These are phyloP conservation scores for Bassia scoparia DNA, from an alignment of 148 eudicot species.

Conservation along the genomic window DNA sequence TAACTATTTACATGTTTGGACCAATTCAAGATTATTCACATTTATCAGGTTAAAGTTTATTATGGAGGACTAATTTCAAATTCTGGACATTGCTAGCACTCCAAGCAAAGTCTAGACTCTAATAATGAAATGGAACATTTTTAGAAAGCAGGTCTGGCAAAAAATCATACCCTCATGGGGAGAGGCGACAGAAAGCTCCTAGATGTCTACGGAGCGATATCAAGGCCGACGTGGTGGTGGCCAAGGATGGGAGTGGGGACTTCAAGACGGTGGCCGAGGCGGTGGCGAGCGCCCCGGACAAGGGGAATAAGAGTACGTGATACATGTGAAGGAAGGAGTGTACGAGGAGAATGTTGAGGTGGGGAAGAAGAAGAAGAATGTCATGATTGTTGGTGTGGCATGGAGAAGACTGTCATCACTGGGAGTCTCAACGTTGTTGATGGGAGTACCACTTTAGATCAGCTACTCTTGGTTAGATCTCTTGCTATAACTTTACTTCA, in stretches of 20 bases:
- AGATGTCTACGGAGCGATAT: neutral
- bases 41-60: constrained; percentile 20
- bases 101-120: neutral
- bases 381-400: constrained; percentile 34
- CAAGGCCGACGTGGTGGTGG: constrained; percentile 27
- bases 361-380: constrained; percentile 25
- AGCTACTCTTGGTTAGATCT: constrained; percentile 27
- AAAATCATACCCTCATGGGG: constrained; percentile 18
- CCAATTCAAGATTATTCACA: constrained; percentile 14
- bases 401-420: constrained; percentile 22
- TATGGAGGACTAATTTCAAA: constrained; percentile 14
- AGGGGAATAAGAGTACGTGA: constrained; percentile 22
- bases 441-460: constrained; percentile 23
- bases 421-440: constrained; percentile 29
- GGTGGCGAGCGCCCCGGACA: constrained; percentile 27
- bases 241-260: constrained; percentile 34
- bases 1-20: constrained; percentile 31
- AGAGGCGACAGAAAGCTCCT: constrained; percentile 25
- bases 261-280: constrained; percentile 28
- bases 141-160: neutral
- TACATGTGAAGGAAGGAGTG: constrained; percentile 31
- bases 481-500: too few relatives aligned
- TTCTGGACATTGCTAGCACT: constrained; percentile 22
- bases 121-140: neutral
- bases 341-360: constrained; percentile 32